Conservation (phyloP, 75 land plant genomes). For the Gnetum montanum region DNA sequence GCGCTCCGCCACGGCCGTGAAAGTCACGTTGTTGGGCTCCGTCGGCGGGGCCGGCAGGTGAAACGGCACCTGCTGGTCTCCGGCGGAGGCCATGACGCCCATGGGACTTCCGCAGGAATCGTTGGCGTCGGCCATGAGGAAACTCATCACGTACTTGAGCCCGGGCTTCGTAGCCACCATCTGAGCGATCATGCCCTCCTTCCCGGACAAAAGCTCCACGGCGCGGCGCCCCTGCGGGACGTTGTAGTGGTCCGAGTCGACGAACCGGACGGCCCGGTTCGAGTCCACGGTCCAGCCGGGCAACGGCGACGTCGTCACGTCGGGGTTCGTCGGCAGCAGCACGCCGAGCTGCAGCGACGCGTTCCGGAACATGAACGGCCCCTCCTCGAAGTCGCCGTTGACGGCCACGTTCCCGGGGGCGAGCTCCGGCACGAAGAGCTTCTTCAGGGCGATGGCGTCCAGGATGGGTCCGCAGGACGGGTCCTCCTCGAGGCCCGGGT, state of each 20-base stretch:
- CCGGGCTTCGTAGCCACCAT: constrained; percentile 52
- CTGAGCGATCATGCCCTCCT: constrained; percentile 64
- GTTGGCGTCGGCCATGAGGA: constrained; percentile 42
- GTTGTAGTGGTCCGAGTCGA: constrained; percentile 50
- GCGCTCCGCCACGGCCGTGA: constrained; percentile 49
- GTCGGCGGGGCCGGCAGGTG: constrained; percentile 31
- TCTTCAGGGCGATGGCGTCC: constrained; percentile 54
- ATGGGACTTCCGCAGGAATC: constrained; percentile 49
- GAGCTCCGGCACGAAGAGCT: constrained; percentile 37
- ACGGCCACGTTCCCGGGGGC: constrained; percentile 16
- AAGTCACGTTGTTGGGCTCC: constrained; percentile 26
- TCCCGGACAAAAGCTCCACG: constrained; percentile 56
- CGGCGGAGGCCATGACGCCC: constrained; percentile 62
- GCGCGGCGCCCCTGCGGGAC: constrained; percentile 63
- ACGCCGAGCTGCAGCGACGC: constrained; percentile 46
- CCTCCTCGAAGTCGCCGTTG: constrained; percentile 73
- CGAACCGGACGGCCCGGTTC: constrained; percentile 56
- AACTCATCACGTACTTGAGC: constrained; percentile 38
- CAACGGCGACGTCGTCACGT: constrained; percentile 36
- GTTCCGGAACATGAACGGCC: constrained; percentile 55
- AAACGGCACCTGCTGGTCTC: constrained; percentile 39
- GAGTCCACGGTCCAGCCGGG: constrained; percentile 70
- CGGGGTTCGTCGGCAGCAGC: constrained; percentile 58
- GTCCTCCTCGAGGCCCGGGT: constrained; percentile 69
- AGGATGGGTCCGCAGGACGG: constrained; percentile 66